Conservation (phyloP, 202 grass and related monocot genomes). For the Eragrostis tef region DNA sequence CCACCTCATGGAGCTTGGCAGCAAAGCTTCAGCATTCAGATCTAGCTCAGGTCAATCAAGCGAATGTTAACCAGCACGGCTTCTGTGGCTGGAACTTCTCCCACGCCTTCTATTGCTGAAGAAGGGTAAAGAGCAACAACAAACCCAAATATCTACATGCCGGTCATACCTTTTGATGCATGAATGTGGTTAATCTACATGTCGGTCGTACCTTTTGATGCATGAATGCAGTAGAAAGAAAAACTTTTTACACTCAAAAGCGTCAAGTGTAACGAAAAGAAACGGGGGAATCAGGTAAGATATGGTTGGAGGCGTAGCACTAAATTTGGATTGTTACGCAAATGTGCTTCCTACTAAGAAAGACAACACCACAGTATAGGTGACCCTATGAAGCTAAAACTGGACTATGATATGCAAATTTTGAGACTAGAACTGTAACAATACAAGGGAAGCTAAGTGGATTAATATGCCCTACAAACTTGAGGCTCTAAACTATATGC, state of each 20-base stretch:
- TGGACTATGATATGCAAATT: not conserved
- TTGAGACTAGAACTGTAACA: not conserved
- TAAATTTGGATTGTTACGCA: not conserved
- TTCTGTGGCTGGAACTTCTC: constrained; percentile 27
- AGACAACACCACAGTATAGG: not conserved
- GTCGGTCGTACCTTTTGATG: not conserved
- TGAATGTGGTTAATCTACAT: not conserved
- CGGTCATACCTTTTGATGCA: not conserved
- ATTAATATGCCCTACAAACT: too few species aligned
- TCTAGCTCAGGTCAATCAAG: not conserved
- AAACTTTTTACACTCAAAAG: not conserved
- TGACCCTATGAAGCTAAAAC: not conserved
- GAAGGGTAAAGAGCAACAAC: constrained; percentile 23
- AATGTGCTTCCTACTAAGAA: not conserved
- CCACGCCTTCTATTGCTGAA: constrained; percentile 31
- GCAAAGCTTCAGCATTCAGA: constrained; percentile 25
- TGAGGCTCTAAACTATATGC: too few species aligned
- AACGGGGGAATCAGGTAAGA: not conserved
- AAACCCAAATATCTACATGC: constrained; percentile 21
- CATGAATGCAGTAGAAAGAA: not conserved
- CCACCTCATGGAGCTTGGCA: not conserved
- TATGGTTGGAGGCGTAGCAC: not conserved
- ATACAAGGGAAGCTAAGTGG: not conserved
- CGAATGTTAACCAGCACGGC: not conserved
- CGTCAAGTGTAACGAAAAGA: not conserved